Evolutionary conservation across 805 yeast species (phyloP).

Genomic region (Debaryomyces prosopidis): DNA sequence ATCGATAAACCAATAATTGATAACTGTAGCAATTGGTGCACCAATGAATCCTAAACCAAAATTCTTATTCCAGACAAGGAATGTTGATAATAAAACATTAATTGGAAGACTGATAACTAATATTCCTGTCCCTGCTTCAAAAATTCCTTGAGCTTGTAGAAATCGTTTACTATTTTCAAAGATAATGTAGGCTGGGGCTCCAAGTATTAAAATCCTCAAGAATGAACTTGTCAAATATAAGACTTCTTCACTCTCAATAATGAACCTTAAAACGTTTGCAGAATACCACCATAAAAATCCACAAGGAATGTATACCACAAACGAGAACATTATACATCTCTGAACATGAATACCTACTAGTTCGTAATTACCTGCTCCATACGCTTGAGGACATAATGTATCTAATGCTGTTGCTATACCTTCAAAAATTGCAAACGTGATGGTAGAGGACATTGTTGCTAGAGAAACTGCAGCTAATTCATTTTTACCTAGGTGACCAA

Average conservation of each 20-base stretch:
- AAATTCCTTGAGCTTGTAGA: conserved; percentile 47
- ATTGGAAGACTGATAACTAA: conserved; percentile 43
- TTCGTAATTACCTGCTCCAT: conserved; percentile 43
- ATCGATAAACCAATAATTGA: conserved; percentile 45
- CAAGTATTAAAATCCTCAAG: conserved; percentile 34
- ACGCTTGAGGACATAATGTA: conserved; percentile 47
- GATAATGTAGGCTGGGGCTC: conserved; percentile 45
- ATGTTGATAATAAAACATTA: conserved; percentile 39
- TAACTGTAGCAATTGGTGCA: conserved; percentile 43
- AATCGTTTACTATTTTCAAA: conserved; percentile 44
- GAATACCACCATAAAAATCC: conserved; percentile 43
- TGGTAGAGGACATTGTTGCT: conserved; percentile 45
- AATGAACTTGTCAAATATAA: conserved; percentile 33
- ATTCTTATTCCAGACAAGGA: conserved; percentile 42
- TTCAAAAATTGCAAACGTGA: conserved; percentile 45
- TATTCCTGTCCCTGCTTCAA: conserved; percentile 48
- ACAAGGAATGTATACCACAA: conserved; percentile 38
- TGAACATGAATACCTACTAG: conserved; percentile 39
- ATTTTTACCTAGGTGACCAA: conserved; percentile 45
- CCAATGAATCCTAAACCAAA: conserved; percentile 44
- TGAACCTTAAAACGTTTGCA: conserved; percentile 22
- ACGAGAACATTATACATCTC: conserved; percentile 35
- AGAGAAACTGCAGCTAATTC: conserved; percentile 48
- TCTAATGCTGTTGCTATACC: conserved; percentile 49
- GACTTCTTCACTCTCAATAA: conserved; percentile 36